A percentile compares a stretch with the other conserved stretches of the same genome.
phyloP scores from a whole-genome alignment of 257 asterid genomes.

The Cinchona pubescens region DNA sequence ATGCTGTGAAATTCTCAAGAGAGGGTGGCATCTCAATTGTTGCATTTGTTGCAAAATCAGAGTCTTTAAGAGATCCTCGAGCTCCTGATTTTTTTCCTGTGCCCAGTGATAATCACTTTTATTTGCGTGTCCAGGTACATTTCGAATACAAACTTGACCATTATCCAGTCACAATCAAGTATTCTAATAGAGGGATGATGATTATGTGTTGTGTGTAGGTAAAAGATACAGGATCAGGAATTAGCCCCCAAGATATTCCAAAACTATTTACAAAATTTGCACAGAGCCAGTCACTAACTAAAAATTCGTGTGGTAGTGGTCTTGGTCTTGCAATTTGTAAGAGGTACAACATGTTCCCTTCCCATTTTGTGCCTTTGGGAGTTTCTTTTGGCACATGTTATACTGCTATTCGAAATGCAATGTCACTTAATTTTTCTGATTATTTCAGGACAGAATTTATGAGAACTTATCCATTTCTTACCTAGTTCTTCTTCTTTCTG shows the following conservation, averaged over 20 bases:
- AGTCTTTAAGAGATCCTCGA: constrained; percentile 66
- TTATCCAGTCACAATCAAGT: background rate
- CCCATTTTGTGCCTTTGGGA: background rate
- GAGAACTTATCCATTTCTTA: background rate
- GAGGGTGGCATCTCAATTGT: constrained; percentile 78
- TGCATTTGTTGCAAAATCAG: constrained; percentile 77
- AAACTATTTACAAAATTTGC: constrained; percentile 83
- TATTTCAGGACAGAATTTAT: background rate
- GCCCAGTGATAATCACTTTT: constrained; percentile 76
- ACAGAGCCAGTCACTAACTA: constrained; percentile 65
- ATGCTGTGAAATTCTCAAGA: constrained; percentile 92
- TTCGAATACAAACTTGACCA: constrained; percentile 5
- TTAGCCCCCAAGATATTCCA: constrained; percentile 83
- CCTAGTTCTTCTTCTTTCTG: background rate
- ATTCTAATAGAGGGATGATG: background rate
- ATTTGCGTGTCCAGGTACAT: constrained; percentile 83
- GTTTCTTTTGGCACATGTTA: background rate
- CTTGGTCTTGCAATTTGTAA: constrained; percentile 96
- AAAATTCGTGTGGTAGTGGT: constrained; percentile 81
- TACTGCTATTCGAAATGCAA: background rate
- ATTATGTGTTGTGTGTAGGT: constrained; percentile 44
- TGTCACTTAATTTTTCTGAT: background rate
- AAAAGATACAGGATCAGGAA: constrained; percentile 90
- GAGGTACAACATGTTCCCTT: no score
- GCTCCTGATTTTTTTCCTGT: constrained; percentile 75